Conservation (phyloP, 768 basidiomycete species). For the Auriculariales sp. region DNA sequence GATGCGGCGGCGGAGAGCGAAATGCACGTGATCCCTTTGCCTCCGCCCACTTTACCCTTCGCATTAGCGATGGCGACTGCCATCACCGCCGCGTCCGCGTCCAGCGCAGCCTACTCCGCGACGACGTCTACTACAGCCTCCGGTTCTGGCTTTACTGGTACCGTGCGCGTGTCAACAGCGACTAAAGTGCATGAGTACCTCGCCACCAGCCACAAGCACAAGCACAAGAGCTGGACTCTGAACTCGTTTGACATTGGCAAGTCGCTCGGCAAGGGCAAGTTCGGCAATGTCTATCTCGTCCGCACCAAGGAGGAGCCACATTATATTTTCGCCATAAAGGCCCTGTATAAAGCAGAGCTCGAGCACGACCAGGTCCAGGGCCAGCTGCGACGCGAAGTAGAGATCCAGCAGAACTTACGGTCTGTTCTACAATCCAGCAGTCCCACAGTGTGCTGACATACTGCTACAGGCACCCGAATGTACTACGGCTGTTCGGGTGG, state of each 20-base stretch:
- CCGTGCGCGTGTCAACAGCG: neutral
- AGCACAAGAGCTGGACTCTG: neutral
- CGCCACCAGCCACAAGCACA: neutral
- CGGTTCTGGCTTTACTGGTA: neutral
- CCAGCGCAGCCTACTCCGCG: neutral
- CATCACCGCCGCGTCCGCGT: neutral
- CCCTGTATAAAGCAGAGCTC: slow-evolving; percentile 30
- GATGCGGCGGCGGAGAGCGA: too few species aligned
- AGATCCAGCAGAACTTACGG: slow-evolving; percentile 29
- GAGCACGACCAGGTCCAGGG: slow-evolving; percentile 27
- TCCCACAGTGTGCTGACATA: neutral
- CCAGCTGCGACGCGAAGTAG: slow-evolving; percentile 32
- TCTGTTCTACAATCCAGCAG: slow-evolving; percentile 7
- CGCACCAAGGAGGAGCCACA: slow-evolving; percentile 39
- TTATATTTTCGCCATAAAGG: slow-evolving; percentile 46
- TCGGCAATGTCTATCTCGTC: slow-evolving; percentile 83
- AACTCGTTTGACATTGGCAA: neutral
- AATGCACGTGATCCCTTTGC: too few species aligned
- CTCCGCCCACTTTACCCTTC: too few species aligned
- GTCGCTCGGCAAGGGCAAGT: slow-evolving; percentile 1
- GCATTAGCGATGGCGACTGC: neutral
- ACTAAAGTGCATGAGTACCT: neutral
- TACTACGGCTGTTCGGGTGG: slow-evolving; percentile 24
- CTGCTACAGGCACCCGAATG: slow-evolving; percentile 21
- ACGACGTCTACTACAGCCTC: neutral